Conservation (phyloP, 345 rosid genomes). For the Eucalyptus albens region DNA sequence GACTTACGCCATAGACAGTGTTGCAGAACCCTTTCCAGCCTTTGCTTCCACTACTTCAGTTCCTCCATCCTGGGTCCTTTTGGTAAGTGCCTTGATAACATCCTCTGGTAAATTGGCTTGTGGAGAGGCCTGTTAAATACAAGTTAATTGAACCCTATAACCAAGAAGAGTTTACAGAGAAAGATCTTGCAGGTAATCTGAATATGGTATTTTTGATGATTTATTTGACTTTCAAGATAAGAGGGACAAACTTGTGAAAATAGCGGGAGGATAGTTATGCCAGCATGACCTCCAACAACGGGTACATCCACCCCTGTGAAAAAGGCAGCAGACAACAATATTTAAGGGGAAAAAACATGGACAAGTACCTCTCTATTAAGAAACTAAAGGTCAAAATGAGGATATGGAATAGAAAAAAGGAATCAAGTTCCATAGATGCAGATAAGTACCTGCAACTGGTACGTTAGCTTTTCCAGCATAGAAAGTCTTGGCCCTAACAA, state of each 20-base stretch:
- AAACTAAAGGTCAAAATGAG: not conserved
- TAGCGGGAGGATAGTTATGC: constrained; percentile 68
- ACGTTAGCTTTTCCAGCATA: constrained; percentile 58
- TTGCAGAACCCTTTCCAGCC: constrained; percentile 94
- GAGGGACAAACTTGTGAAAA: constrained; percentile 50
- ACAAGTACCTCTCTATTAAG: not conserved
- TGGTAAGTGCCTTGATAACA: constrained; percentile 54
- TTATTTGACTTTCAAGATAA: not conserved
- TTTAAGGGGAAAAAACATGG: not conserved
- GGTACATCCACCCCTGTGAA: constrained; percentile 67
- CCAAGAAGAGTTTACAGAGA: not conserved
- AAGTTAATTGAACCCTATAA: not conserved
- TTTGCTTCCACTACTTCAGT: constrained; percentile 90
- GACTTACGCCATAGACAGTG: constrained; percentile 88
- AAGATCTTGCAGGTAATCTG: not conserved
- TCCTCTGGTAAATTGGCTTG: constrained; percentile 56
- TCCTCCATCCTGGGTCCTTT: constrained; percentile 86
- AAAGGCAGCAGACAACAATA: not conserved
- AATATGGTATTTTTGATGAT: not conserved
- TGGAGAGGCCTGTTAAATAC: constrained; percentile 52
- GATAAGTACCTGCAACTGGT: constrained; percentile 26
- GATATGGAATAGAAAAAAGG: not conserved
- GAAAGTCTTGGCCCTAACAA: constrained; percentile 69
- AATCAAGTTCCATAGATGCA: not conserved
- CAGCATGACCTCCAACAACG: constrained; percentile 88